Evolutionary conservation across 2,329 filamentous ascomycete species (phyloP).

Genomic region (Hypoxylon sp.): DNA sequence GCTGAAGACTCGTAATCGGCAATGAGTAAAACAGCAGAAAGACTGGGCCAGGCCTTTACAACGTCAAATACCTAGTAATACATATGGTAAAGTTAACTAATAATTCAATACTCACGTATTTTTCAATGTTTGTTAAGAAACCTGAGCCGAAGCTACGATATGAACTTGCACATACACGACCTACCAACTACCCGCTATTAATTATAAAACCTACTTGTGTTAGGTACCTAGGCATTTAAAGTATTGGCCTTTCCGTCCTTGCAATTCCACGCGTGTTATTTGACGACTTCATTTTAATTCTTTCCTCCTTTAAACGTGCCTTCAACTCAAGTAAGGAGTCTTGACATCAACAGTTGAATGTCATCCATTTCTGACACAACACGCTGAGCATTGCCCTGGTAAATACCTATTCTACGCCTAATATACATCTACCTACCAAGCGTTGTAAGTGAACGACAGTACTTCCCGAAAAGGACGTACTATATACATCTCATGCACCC

Average conservation of each 20-base stretch:
- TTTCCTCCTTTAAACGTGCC: not conserved
- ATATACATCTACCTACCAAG: conserved; percentile 12
- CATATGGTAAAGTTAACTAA: not conserved
- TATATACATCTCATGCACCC: conserved; percentile 35
- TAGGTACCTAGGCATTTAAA: not conserved
- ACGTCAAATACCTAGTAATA: not conserved
- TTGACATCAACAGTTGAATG: not conserved
- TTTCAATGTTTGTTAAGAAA: not conserved
- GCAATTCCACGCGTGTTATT: not conserved
- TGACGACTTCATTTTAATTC: not conserved
- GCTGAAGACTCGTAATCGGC: not conserved
- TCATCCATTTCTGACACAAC: not conserved
- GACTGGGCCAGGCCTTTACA: not conserved
- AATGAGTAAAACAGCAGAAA: not conserved
- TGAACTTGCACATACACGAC: not conserved
- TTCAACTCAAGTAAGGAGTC: not conserved
- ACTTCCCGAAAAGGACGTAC: conserved; percentile 30
- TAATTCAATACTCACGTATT: not conserved
- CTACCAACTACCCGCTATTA: not conserved
- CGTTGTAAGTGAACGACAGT: conserved; percentile 24
- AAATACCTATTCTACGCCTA: conserved; percentile 12
- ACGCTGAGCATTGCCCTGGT: conserved; percentile 2
- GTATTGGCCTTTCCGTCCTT: not conserved
- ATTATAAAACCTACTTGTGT: not conserved
- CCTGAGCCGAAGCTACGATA: not conserved